Evolutionary conservation across 2,329 filamentous ascomycete species (phyloP).

Genomic region (Tolypocladium sp.): DNA sequence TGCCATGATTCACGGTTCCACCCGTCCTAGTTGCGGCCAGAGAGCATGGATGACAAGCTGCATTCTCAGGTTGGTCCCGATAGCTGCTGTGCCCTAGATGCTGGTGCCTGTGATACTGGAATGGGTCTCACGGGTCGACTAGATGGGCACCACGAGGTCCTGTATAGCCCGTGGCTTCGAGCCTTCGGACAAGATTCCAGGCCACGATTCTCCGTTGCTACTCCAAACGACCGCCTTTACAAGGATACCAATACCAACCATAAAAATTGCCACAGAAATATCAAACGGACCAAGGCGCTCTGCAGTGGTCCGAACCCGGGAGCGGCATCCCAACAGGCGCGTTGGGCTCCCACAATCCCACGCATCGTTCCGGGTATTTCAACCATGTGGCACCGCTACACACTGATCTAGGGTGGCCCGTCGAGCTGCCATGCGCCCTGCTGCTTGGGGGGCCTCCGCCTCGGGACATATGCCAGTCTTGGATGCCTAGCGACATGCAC

Average conservation of each 20-base stretch:
- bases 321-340: neutral
- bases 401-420: neutral
- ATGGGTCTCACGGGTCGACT: neutral
- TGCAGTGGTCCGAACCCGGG: too few species aligned
- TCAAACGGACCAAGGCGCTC: neutral
- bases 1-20: neutral
- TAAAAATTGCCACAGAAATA: neutral
- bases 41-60: neutral
- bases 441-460: neutral
- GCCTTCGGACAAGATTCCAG: neutral
- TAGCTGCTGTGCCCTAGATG: neutral
- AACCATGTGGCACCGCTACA: neutral
- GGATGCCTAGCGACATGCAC: neutral
- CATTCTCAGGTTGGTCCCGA: neutral
- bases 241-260: neutral
- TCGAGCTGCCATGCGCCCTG: neutral
- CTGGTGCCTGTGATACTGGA: neutral
- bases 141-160: neutral
- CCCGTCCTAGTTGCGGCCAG: neutral
- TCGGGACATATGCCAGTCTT: constrained; percentile 3
- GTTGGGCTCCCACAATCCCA: neutral
- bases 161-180: neutral
- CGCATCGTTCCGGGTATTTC: neutral
- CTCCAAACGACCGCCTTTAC: neutral
- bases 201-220: neutral